phyloP scores from a whole-genome alignment of 2,329 filamentous ascomycete genomes.

The Kalaharituber pfeilii region DNA sequence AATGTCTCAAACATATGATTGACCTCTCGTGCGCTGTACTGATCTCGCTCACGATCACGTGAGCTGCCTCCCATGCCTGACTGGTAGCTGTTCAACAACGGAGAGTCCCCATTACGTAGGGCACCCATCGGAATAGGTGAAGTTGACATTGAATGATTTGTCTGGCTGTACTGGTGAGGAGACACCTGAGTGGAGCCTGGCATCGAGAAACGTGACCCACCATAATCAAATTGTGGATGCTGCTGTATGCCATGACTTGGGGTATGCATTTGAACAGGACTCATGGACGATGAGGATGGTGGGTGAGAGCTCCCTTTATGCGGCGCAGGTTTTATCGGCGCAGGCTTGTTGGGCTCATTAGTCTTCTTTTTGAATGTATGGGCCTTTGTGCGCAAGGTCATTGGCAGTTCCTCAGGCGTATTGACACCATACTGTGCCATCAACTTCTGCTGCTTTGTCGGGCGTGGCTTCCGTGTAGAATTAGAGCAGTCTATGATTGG shows the following conservation, averaged over 20 bases:
- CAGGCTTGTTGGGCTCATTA: conserved; percentile 29
- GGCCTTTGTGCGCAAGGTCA: conserved; percentile 62
- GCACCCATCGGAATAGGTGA: conserved; percentile 18
- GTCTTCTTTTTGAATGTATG: conserved; percentile 57
- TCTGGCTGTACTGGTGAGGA: conserved; percentile 8
- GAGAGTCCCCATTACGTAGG: conserved; percentile 18
- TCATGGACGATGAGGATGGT: conserved; percentile 25
- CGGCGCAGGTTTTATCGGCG: conserved; percentile 25
- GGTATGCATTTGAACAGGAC: conserved; percentile 1
- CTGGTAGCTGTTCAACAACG: conserved; percentile 16
- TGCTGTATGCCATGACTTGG: conserved; percentile 12
- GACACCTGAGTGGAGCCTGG: conserved; percentile 6
- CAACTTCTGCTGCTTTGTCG: conserved; percentile 92
- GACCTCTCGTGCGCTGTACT: conserved; percentile 11
- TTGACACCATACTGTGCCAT: conserved; percentile 76
- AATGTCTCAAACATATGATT: conserved; percentile 17
- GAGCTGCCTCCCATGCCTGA: conserved; percentile 3
- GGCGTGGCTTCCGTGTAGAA: conserved; percentile 85
- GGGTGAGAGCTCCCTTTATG: conserved; percentile 25
- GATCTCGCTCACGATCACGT: conserved; percentile 14
- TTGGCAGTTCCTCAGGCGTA: conserved; percentile 76
- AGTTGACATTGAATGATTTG: conserved; percentile 5
- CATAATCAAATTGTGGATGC: conserved; percentile 21
- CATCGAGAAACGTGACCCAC: background rate
- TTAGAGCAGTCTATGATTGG: conserved; percentile 73